A percentile compares a stretch with the other conserved stretches of the same genome.
Conservation (phyloP, 371 early-diverging fungal species). For the Capillidium rhysosporum region DNA sequence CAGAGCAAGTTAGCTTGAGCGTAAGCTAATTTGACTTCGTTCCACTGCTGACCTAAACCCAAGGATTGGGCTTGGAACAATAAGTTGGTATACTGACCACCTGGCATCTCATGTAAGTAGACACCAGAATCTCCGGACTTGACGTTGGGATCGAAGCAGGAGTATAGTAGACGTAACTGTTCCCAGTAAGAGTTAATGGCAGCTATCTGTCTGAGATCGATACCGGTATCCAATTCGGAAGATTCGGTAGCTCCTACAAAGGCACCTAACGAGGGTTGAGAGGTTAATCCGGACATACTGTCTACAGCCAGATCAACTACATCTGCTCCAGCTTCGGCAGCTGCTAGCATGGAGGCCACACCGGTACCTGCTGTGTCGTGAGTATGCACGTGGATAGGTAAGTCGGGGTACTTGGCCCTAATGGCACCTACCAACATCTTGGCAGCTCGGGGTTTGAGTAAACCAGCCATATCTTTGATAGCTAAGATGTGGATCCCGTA, state of each 20-base stretch:
- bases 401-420: slow-evolving; percentile 65
- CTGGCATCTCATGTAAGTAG: slow-evolving; percentile 91
- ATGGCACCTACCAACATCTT: slow-evolving; percentile 58
- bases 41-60: slow-evolving; percentile 84
- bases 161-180: slow-evolving; percentile 79
- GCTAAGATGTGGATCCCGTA: slow-evolving; percentile 83
- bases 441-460: slow-evolving; percentile 81
- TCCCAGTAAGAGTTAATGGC: slow-evolving; percentile 89
- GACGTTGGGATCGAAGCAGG: slow-evolving; percentile 83
- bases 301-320: slow-evolving; percentile 83
- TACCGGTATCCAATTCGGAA: slow-evolving; percentile 58
- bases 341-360: slow-evolving; percentile 83
- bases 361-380: slow-evolving; percentile 95
- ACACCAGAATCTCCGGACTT: slow-evolving; percentile 74
- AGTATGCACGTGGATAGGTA: slow-evolving; percentile 89
- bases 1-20: slow-evolving; percentile 73
- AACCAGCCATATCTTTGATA: slow-evolving; percentile 96
- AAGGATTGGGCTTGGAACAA: slow-evolving; percentile 88
- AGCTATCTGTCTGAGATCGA: slow-evolving; percentile 47
- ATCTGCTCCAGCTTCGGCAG: slow-evolving; percentile 86
- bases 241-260: slow-evolving; percentile 65
- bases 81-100: slow-evolving; percentile 90
- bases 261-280: slow-evolving; percentile 93
- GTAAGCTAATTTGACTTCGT: slow-evolving; percentile 80
- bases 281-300: slow-evolving; percentile 86